Evolutionary conservation across 2,329 filamentous ascomycete genomes (phyloP), one percentile per base, ranked within the genome.

Genomic region (Dothistroma pini): DNA sequence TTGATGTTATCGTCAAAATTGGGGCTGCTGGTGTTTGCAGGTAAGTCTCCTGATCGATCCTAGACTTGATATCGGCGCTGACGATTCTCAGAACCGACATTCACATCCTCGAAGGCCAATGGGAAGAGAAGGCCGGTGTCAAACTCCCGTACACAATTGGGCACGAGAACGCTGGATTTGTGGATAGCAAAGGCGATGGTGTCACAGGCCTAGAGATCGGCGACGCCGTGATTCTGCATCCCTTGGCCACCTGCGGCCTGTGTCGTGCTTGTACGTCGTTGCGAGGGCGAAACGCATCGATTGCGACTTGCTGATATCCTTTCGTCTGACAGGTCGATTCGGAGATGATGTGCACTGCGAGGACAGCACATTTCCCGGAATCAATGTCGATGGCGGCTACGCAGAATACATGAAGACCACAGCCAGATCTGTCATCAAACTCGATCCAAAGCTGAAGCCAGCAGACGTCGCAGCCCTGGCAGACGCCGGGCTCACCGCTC

Each of bases 341-440:
- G 68, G 66, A 10, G 68, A 70, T 52, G 68, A 69, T 51, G 68
- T 70, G 2, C 66, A 70, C 53, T 70, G 68, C 59, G 68, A 70
- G 54, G 58, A 61, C 47, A 63, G 58, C 47, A 55, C 56, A 1
- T 69, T 69, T 25, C 68, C 68, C 12, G 68, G 68, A n/a, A 70
- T 70, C 58, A 64, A 70, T 41, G 54, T 58, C 31, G 65, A 70
- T 52, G 68, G 68, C 21, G 68, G 68, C 11, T 69, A 70, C 44
- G 67, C 68, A 9, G 68, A 69, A 52, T 70, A 60, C 49, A 56
- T 69, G 52, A 69, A 68, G 41, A 70, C 65, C 8, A 69, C 66
- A 10, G 68, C 68, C 21, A 62, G 68, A n/a, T 68, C 65, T 35
- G 65, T 70, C 6, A 66, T 70, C 56, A 70, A 70, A 35, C 60